These are phyloP conservation scores for Geoglossum cookeanum DNA, from an alignment of 2,329 filamentous ascomycete species.

Conservation along the genomic window DNA sequence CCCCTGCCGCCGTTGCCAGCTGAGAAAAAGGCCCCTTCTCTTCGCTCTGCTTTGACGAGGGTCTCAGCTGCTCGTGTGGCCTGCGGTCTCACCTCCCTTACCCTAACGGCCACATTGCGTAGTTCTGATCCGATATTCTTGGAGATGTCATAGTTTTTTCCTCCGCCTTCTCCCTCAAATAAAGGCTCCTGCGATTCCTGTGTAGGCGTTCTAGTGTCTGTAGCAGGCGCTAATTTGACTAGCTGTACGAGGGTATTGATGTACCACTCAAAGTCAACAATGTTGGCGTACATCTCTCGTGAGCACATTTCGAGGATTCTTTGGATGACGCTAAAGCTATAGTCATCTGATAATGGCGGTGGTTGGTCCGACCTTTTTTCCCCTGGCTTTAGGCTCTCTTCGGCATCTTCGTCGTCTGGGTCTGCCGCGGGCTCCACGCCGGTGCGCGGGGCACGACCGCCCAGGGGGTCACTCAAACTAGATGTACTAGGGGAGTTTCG, in stretches of 20 bases:
- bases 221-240: constrained; percentile 40
- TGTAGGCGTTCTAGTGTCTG: constrained; percentile 7
- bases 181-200: constrained; percentile 7
- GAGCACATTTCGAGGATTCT: constrained; percentile 81
- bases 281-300: constrained; percentile 65
- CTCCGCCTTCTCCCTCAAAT: constrained; percentile 32
- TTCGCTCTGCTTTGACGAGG: constrained; percentile 44
- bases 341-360: constrained; percentile 63
- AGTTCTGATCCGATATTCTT: constrained; percentile 58
- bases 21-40: constrained; percentile 35
- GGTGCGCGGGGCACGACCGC: constrained; percentile 26
- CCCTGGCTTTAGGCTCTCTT: constrained; percentile 32
- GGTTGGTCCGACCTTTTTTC: constrained; percentile 29
- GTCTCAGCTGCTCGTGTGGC: constrained; percentile 69
- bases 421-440: constrained; percentile 31
- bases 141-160: constrained; percentile 18
- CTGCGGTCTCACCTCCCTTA: constrained; percentile 60
- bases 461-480: constrained; percentile 23
- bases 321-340: constrained; percentile 62
- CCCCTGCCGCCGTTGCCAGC: constrained; percentile 33
- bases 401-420: constrained; percentile 36
- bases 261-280: constrained; percentile 94
- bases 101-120: constrained; percentile 78
- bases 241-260: constrained; percentile 77
- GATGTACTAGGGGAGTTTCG: constrained; percentile 40